phyloP scores from a whole-genome alignment of 148 eudicot genomes.

The Polygonum aviculare region DNA sequence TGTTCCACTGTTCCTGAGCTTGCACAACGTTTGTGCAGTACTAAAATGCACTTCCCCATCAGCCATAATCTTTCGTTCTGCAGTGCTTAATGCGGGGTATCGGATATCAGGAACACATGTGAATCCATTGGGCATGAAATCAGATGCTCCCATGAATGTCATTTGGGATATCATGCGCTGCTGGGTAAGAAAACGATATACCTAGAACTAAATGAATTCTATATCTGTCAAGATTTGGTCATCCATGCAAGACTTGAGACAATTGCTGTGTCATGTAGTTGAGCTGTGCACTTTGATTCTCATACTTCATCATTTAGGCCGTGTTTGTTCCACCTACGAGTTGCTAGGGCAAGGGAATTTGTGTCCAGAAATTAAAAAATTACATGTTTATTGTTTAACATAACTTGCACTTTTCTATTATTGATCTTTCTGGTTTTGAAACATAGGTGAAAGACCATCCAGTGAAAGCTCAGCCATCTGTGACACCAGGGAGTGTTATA shows the following conservation, averaged over 20 bases:
- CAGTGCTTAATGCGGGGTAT: conserved; percentile 92
- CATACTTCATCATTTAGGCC: background rate
- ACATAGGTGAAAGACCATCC: conserved; percentile 78
- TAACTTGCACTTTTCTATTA: background rate
- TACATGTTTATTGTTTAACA: too few relatives aligned
- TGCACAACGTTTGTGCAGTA: conserved; percentile 88
- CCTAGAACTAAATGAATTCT: background rate
- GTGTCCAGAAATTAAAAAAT: too few relatives aligned
- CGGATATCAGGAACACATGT: conserved; percentile 91
- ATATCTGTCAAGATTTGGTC: background rate
- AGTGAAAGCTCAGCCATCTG: conserved; percentile 70
- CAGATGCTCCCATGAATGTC: conserved; percentile 97
- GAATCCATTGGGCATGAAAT: conserved; percentile 74
- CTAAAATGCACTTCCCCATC: conserved; percentile 93
- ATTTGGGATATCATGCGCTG: conserved; percentile 99
- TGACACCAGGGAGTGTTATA: conserved; percentile 69
- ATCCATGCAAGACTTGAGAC: background rate
- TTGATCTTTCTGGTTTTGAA: background rate
- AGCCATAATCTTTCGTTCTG: conserved; percentile 78
- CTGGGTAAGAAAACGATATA: conserved; percentile 41
- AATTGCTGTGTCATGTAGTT: background rate
- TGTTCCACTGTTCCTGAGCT: conserved; percentile 75
- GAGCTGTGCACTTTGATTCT: background rate
- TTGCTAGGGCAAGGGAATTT: too few relatives aligned
- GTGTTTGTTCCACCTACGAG: too few relatives aligned